Conservation (phyloP, 176 grass and related monocot species). For the Zea luxurians region DNA sequence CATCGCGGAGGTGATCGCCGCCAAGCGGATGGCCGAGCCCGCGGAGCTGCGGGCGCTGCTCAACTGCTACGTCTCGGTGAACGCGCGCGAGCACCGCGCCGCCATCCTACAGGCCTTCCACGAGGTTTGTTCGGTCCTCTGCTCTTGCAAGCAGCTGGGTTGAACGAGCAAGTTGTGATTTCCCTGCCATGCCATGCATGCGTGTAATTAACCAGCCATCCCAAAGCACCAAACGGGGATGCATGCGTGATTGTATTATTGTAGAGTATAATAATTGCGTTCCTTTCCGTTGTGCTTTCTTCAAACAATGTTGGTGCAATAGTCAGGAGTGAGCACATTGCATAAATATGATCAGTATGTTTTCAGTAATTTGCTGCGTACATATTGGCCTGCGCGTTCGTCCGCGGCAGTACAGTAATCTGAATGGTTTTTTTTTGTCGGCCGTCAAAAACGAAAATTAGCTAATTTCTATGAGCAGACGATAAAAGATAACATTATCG, state of each 20-base stretch:
- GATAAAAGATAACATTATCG: no score
- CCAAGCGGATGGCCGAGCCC: conserved; percentile 73
- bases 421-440: no score
- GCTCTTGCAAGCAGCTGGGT: conserved; percentile 37
- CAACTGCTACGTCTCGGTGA: conserved; percentile 89
- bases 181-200: not conserved
- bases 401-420: no score
- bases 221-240: not conserved
- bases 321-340: conserved; percentile 15
- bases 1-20: conserved; percentile 75
- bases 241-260: conserved; percentile 5
- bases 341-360: not conserved
- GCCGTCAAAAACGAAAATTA: no score
- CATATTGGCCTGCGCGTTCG: not conserved
- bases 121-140: conserved; percentile 81
- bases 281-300: conserved; percentile 2
- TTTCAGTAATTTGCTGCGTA: not conserved
- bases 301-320: not conserved
- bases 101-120: conserved; percentile 88
- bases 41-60: conserved; percentile 77
- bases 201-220: not conserved
- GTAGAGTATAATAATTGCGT: conserved; percentile 13
- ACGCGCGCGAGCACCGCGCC: conserved; percentile 66
- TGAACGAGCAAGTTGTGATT: conserved; percentile 15
- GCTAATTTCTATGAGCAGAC: no score